Base-by-base conservation (phyloP, 2,329 filamentous ascomycete genomes). In the Teratosphaeria gauchensis region DNA sequence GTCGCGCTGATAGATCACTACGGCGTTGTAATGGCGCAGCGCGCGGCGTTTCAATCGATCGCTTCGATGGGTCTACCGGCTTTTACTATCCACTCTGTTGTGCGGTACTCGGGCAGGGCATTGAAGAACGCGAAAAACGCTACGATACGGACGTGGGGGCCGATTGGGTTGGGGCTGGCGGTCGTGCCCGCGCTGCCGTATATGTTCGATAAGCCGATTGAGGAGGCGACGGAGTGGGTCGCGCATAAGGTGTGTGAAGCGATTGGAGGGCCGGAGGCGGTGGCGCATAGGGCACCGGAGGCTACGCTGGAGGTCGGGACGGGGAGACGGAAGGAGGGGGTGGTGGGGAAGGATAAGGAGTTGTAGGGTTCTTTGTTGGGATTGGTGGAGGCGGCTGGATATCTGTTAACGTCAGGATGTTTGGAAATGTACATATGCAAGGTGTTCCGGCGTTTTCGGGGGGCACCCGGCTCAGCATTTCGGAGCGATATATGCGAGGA, bases 21-120 rank as follows among this genome's bases (percentile, higher is more conserved):
- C 70, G 80, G 91, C 51, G 86, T 89, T 14, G 90, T 99, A 5
- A 95, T 96, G 88, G 87, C 86, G 28, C 90, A 99, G 77, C 80
- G 94, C 63, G 92, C 85, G 1, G 81, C 96, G 24, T 99, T 99
- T 76, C 94, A 99, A 76, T 85, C 84, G 64, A 62, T 99, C 54
- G 94, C 94, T 0, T 90, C 85, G 68, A 99, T 99, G 94, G 94
- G 90, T 1, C 74, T 97, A 64, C 94, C 92, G 0, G 92, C 92
- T 0, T 90, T 96, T 62, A 96, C 91, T 0, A 96, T 97, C 59
- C 92, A 96, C 74, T 91, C 87, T 62, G 87, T 97, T 5, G 94
- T 99, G 56, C 84, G 85, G 61, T 96, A 99, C 71, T 92, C 89
- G 0, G 91, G 94, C 0, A 80, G 80, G 46, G 90, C 90, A n/a